These are phyloP conservation scores for Hypoxylon sp. DNA, from an alignment of 2,329 filamentous ascomycete genomes.

Conservation along the genomic window DNA sequence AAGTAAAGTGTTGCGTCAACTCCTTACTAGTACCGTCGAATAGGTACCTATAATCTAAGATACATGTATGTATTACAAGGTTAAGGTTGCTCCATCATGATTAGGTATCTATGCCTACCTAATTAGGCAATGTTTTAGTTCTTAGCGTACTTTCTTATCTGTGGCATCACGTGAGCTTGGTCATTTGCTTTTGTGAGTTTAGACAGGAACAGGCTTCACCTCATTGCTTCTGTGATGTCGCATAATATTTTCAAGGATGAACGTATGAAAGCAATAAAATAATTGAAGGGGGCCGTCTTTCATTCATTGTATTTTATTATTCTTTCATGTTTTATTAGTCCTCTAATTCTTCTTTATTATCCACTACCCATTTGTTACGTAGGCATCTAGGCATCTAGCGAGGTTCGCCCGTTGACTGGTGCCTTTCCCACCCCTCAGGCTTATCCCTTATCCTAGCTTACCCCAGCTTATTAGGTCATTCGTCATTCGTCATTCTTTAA, in stretches of 20 bases:
- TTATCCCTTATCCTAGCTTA: conserved; percentile 12
- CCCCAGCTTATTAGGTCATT: conserved; percentile 22
- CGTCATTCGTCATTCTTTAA: conserved; percentile 16
- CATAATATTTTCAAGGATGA: background rate
- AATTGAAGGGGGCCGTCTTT: background rate
- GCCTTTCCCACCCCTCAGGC: background rate
- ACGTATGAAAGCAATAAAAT: background rate
- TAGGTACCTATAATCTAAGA: too few relatives aligned
- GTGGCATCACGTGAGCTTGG: conserved; percentile 1
- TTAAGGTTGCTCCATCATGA: background rate
- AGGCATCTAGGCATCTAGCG: background rate
- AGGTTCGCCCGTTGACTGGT: background rate
- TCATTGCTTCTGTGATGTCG: background rate
- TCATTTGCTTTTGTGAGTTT: background rate
- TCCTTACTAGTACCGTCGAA: background rate
- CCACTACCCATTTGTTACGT: background rate
- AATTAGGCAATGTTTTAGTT: background rate
- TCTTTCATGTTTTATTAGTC: conserved; percentile 3
- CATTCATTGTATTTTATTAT: background rate
- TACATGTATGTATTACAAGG: too few relatives aligned
- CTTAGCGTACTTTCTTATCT: background rate
- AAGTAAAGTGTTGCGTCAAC: background rate
- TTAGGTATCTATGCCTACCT: background rate
- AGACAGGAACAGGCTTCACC: background rate
- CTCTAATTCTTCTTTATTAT: background rate